Percentiles rank a stretch among this genome's conserved stretches.
Evolutionary conservation across 1,284 basidiomycete genomes (phyloP).

Genomic region (Ceratobasidium sp.): DNA sequence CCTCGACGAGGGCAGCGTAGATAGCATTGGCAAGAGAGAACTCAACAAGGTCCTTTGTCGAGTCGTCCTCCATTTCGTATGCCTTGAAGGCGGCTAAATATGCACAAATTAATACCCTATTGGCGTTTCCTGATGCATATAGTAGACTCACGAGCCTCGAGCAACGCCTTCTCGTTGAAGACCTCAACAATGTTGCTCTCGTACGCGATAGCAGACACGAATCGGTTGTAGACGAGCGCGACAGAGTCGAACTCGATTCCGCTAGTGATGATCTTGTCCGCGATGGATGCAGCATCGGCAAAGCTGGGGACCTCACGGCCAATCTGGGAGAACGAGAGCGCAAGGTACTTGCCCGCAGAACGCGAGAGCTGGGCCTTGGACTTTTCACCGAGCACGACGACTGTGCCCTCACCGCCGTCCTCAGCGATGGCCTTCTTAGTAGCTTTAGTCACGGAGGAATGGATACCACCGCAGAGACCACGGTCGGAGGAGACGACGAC

Average conservation of each 20-base stretch:
- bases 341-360: conserved; percentile 74
- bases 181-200: conserved; percentile 84
- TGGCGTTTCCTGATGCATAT: conserved; percentile 14
- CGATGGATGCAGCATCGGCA: conserved; percentile 93
- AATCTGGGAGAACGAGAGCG: conserved; percentile 96
- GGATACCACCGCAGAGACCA: conserved; percentile 99
- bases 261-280: conserved; percentile 91
- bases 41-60: conserved; percentile 93
- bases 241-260: conserved; percentile 90
- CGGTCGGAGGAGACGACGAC: conserved; percentile 97
- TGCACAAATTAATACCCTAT: background rate
- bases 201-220: conserved; percentile 94
- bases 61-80: conserved; percentile 97
- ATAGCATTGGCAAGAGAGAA: conserved; percentile 98
- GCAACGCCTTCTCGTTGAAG: conserved; percentile 83
- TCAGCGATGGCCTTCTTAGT: conserved; percentile 76
- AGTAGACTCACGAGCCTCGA: conserved; percentile 73
- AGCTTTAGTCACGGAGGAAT: conserved; percentile 95
- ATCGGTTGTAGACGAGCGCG: conserved; percentile 93
- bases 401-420: conserved; percentile 71
- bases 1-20: conserved; percentile 94
- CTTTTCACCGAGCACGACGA: conserved; percentile 97
- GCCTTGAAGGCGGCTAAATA: conserved; percentile 82
- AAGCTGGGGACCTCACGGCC: conserved; percentile 98
- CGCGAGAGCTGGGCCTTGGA: conserved; percentile 93